These are phyloP conservation scores for Globisporangium nagaii DNA, from an alignment of 352 stramenopile species.

Conservation along the genomic window DNA sequence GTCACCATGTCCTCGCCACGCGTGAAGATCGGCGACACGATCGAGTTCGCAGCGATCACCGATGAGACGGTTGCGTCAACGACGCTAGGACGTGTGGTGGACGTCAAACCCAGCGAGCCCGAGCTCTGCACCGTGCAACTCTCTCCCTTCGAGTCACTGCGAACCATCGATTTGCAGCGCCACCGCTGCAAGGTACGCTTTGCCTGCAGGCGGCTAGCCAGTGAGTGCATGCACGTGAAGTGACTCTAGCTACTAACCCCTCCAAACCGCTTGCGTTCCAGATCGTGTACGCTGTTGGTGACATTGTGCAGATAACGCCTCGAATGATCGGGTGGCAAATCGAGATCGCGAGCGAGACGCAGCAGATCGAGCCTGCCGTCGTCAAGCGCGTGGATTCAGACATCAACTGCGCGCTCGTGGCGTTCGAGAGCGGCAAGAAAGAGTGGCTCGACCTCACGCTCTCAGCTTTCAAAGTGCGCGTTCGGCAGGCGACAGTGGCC, in stretches of 20 bases:
- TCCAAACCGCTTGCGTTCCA: background rate
- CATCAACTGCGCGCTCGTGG: conserved; percentile 50
- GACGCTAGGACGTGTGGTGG: conserved; percentile 25
- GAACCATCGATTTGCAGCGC: conserved; percentile 21
- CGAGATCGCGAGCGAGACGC: conserved; percentile 23
- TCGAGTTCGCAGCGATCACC: conserved; percentile 29
- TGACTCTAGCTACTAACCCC: no score
- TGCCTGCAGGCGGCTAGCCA: no score
- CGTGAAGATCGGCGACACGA: conserved; percentile 39
- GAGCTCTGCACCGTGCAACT: conserved; percentile 31
- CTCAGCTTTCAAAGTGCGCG: conserved; percentile 32
- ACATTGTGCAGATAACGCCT: conserved; percentile 21
- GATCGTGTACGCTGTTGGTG: conserved; percentile 39
- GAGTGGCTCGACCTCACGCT: conserved; percentile 53
- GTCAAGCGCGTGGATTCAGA: conserved; percentile 46
- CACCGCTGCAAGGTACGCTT: conserved; percentile 28
- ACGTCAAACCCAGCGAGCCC: conserved; percentile 14
- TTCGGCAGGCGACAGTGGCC: no score
- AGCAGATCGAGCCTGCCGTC: conserved; percentile 16
- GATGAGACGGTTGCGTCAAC: background rate
- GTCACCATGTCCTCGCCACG: background rate
- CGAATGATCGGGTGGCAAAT: conserved; percentile 43
- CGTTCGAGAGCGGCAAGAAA: conserved; percentile 36
- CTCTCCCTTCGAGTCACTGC: conserved; percentile 36
- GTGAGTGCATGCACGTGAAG: no score